Percentiles rank a stretch among this genome's conserved stretches.
These are phyloP conservation scores for Penicillium sp. DNA, from an alignment of 2,329 filamentous ascomycete genomes.

Conservation along the genomic window DNA sequence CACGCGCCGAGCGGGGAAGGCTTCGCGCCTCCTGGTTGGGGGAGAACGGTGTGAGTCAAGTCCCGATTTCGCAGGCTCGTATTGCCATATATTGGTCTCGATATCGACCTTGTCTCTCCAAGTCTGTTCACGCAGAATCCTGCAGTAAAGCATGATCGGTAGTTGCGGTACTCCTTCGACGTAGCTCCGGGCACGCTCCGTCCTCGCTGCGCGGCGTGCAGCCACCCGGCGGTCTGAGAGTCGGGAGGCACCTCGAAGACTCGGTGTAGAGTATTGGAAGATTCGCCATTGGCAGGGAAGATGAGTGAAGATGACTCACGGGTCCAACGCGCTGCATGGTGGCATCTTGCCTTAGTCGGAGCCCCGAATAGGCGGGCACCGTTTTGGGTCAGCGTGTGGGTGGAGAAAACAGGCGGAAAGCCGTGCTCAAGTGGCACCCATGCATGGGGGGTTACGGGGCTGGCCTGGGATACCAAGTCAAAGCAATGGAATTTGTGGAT, in stretches of 20 bases:
- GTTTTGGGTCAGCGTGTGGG: background rate
- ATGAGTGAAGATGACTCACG: conserved; percentile 13
- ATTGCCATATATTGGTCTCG: background rate
- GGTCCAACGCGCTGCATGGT: conserved; percentile 3
- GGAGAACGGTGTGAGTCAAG: background rate
- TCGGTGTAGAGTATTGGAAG: background rate
- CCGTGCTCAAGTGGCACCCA: background rate
- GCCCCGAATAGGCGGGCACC: conserved; percentile 6
- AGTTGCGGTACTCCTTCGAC: background rate
- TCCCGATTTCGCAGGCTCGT: background rate
- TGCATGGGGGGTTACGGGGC: conserved; percentile 4
- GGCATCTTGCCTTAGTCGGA: background rate
- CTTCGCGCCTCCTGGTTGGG: background rate
- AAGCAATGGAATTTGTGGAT: background rate
- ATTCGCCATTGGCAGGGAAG: conserved; percentile 1
- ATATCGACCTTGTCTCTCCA: background rate
- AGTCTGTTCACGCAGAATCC: background rate
- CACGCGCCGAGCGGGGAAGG: conserved; percentile 5
- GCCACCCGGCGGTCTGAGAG: conserved; percentile 1
- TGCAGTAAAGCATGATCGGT: background rate
- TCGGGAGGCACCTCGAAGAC: background rate
- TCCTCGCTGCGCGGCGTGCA: background rate
- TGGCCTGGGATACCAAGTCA: background rate
- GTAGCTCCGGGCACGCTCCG: background rate
- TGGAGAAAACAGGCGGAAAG: background rate